Evolutionary conservation across 2,329 filamentous ascomycete species (phyloP).

Genomic region (Talaromyces sp.): DNA sequence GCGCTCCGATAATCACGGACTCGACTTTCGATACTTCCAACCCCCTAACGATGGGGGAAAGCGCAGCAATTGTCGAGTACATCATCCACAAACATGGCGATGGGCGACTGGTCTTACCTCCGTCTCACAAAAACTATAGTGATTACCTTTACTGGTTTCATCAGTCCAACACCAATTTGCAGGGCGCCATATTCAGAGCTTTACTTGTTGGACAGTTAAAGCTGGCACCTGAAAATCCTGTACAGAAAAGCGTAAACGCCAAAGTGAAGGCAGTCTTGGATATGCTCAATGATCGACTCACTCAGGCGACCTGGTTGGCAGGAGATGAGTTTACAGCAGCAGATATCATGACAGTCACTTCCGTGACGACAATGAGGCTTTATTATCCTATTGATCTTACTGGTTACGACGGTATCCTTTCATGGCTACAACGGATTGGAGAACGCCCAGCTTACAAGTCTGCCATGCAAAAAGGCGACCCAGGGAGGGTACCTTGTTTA

Average conservation of each 20-base stretch:
- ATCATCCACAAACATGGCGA: constrained; percentile 55
- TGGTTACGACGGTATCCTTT: constrained; percentile 46
- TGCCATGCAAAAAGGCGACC: constrained; percentile 53
- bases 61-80: constrained; percentile 61
- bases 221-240: constrained; percentile 29
- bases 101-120: constrained; percentile 50
- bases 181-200: constrained; percentile 39
- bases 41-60: constrained; percentile 54
- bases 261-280: constrained; percentile 43
- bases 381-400: constrained; percentile 49
- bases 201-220: constrained; percentile 35
- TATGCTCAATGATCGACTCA: constrained; percentile 53
- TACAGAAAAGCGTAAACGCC: constrained; percentile 32
- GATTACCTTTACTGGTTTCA: constrained; percentile 67
- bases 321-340: constrained; percentile 63
- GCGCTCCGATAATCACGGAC: constrained; percentile 62
- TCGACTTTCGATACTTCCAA: constrained; percentile 38
- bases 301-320: constrained; percentile 54
- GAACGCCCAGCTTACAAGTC: constrained; percentile 48
- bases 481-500: constrained; percentile 42
- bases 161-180: constrained; percentile 52
- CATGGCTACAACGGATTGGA: constrained; percentile 48
- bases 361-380: constrained; percentile 60
- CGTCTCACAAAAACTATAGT: constrained; percentile 52
- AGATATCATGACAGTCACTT: constrained; percentile 64